These are phyloP conservation scores for Cryphonectria naterciae DNA, from an alignment of 2,329 filamentous ascomycete genomes.

Conservation along the genomic window DNA sequence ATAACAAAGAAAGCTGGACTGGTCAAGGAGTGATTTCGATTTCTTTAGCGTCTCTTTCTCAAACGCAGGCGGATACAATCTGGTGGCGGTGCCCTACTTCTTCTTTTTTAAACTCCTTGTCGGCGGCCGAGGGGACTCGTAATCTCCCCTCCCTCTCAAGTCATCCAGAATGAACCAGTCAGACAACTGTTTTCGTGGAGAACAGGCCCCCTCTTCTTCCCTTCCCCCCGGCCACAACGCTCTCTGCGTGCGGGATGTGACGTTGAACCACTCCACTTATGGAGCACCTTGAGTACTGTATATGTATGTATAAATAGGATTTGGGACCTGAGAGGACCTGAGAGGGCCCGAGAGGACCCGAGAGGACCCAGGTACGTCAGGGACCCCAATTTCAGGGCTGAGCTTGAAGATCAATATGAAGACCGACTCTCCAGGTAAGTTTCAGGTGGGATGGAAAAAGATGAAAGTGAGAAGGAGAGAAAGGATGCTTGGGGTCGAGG, in stretches of 20 bases:
- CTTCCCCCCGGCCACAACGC: neutral
- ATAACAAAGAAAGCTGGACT: neutral
- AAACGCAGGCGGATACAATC: neutral
- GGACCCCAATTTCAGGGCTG: constrained; percentile 1
- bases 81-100: neutral
- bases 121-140: neutral
- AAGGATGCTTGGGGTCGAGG: neutral
- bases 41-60: neutral
- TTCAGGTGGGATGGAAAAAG: neutral
- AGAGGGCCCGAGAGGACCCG: neutral
- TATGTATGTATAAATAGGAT: constrained; percentile 5
- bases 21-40: neutral
- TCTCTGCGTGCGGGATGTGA: neutral
- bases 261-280: constrained; percentile 1
- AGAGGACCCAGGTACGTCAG: neutral
- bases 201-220: neutral
- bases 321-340: neutral
- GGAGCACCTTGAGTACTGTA: neutral
- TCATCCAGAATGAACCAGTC: neutral
- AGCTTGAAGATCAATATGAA: neutral
- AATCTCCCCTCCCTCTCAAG: neutral
- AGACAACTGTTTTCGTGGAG: neutral
- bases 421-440: neutral
- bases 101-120: neutral
- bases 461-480: too few relatives aligned